Evolutionary conservation across 2,329 filamentous ascomycete species (phyloP), one percentile per base, ranked within the genome.

Genomic region (Alternaria triticina): DNA sequence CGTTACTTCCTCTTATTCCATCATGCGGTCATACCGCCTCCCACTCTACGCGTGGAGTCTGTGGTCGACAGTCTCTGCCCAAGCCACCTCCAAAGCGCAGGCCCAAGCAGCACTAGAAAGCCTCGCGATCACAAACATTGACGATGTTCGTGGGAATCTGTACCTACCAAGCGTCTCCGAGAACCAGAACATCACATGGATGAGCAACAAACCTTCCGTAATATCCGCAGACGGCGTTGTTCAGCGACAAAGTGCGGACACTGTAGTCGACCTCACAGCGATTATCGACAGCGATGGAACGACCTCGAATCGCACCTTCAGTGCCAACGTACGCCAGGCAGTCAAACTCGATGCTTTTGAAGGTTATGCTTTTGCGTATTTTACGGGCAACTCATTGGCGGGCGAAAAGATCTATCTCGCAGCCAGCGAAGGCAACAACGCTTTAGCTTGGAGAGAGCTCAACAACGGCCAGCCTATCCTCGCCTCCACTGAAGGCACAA

Each of bases 391-490:
- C 70, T 75, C 77, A 2, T 62, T 70, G 13, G 75, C 76, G 0
- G 85, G 85, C 22, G 85, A 87, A 62, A 85, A 86, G 57, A 86
- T 87, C 52, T 86, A 81, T 67, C 80, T 87, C 12, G 84, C 85
- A 2, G 82, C 84, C 7, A 86, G 83, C 65, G 79, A 85, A 13
- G 84, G 85, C 25, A 87, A 87, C 71, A 77, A 87, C 67, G 85
- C 85, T 0, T 72, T 86, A 1, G 74, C 81, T 51, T 87, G 85
- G 85, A 77, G 74, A 3, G 84, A 86, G 57, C 68, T 87, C 33
- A 86, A 87, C 57, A 77, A 76, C 0, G 83, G 82, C 1, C 73
- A 84, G 58, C 83, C 85, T 0, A 79, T 84, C 5, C 70, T 87
- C 8, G 79, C 77, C 4, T 86, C 84, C 0, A 80, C 77, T 0